A percentile compares a stretch with the other conserved stretches of the same genome.
These are phyloP conservation scores for Pseudocercospora vitis DNA, from an alignment of 2,329 filamentous ascomycete species.

Conservation along the genomic window DNA sequence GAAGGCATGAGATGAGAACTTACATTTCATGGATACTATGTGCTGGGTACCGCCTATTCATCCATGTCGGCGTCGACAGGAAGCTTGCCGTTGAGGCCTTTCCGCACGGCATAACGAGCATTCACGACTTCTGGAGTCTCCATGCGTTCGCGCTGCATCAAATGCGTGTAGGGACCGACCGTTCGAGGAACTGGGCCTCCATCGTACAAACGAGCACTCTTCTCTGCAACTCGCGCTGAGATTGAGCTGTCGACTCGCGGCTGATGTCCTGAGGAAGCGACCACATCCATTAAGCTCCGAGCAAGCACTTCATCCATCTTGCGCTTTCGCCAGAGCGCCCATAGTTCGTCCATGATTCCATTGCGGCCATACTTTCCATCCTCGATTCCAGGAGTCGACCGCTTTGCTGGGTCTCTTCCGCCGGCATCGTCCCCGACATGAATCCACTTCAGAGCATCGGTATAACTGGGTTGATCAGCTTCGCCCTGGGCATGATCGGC, in stretches of 20 bases:
- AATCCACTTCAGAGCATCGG: conserved; percentile 72
- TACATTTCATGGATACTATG: background rate
- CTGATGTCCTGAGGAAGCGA: conserved; percentile 44
- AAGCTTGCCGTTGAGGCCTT: conserved; percentile 41
- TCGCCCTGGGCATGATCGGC: conserved; percentile 40
- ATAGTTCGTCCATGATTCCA: conserved; percentile 72
- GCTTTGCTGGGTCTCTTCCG: conserved; percentile 36
- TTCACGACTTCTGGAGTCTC: conserved; percentile 64
- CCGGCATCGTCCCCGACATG: conserved; percentile 67
- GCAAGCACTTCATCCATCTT: conserved; percentile 91
- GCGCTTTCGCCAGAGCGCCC: conserved; percentile 76
- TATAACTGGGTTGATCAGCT: conserved; percentile 41
- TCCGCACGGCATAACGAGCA: conserved; percentile 56
- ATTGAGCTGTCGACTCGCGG: background rate
- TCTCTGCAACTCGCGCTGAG: conserved; percentile 14
- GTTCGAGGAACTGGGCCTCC: conserved; percentile 56
- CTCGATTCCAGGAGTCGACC: conserved; percentile 41
- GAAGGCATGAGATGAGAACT: conserved; percentile 44
- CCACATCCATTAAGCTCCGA: conserved; percentile 67
- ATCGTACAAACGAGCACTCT: conserved; percentile 57
- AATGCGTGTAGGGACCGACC: conserved; percentile 59
- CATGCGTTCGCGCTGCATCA: conserved; percentile 57
- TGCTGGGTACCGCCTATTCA: conserved; percentile 17
- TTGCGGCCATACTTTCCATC: conserved; percentile 63
- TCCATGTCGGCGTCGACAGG: conserved; percentile 17